Evolutionary conservation across 2,329 filamentous ascomycete species (phyloP), one percentile per base, ranked within the genome.

Genomic region (Pseudogymnoascus sp.): DNA sequence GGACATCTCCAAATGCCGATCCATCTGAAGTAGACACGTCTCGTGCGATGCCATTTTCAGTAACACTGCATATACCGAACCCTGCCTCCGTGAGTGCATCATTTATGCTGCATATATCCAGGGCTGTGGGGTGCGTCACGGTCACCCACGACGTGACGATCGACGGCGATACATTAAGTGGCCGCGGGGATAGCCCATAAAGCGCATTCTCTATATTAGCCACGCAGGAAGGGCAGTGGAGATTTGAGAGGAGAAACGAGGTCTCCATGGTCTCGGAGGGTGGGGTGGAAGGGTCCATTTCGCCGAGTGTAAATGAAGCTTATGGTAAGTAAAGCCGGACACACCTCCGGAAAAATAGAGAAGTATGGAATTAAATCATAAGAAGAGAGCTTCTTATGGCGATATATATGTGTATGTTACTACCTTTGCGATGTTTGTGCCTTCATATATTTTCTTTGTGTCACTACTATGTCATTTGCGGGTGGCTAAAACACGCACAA

Each of bases 221-320:
- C 59, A 90, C 84, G 72, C 89, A 92, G 64, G 87, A 89, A 12
- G 88, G 85, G 75, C 89, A 91, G 74, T 92, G 89, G n/a, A 92
- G 79, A 73, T 92, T 91, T 65, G 81, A 83, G 67, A 92, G 78
- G 65, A 91, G 79, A 70, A 88, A 84, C 15, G 71, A 73, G 62
- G 65, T 73, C 9, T 69, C 71, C 2, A 62, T 69, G 0, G 65
- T 73, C 4, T 71, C 68, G 12, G 72, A 74, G 62, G 72, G 74
- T 59, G 72, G 48, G 48, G 48, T 21, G 2, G 48, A 55, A 33
- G 48, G 15, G 29, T 55, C 48, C 48, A 55, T 55, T 55, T 55
- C 48, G 48, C 48, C 15, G n/a, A 55, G 27, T 21, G 21, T 21
- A 55, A 55, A 55, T 33, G 48, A 55, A 55, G 48, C 48, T 29